Evolutionary conservation across 1,284 basidiomycete species (phyloP), one percentile per base, ranked within the genome.

Genomic region (Schizophyllum commune): DNA sequence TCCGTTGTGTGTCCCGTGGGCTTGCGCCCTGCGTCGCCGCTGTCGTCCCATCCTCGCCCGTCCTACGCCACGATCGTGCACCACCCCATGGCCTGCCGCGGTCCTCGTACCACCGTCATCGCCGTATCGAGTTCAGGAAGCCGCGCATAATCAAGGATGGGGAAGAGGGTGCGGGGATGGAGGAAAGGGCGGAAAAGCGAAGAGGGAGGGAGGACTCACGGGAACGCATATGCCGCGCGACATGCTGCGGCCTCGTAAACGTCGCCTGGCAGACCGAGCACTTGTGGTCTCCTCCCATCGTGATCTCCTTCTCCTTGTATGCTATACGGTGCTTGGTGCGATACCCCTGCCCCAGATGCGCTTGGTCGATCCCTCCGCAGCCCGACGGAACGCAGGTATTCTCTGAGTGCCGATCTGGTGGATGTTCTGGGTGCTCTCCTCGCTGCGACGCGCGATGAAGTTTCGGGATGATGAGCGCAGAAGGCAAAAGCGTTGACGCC

Each of bases 191-290:
- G 63, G 63, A 60, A 58, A 20, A 32, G 7, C 47, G 54, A 58
- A 57, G 39, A 21, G 58, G 15, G 51, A 59, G 19, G 19, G 15
- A 27, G 19, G 27, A 20, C 53, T 55, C 76, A 91, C 89, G 92
- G 66, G 91, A 92, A 70, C 92, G 85, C 84, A 95, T 91, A 75
- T 95, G 92, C 60, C 92, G 77, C 8, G 91, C 91, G 62, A 94
- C 92, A 83, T 94, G 92, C 68, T 94, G 92, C 34, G 92, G 92
- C 59, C 92, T 81, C 19, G 92, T 94, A 71, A 94, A 94, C 0
- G 91, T 93, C 0, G 92, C 91, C 65, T 89, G 84, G 73, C 92
- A 94, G 20, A 94, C 89, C 19, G 88, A 84, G 72, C 89, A 91
- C 69, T 83, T 84, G 77, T 87, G 85, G 75, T 87, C 85, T 61